Evolutionary conservation across 1,284 basidiomycete genomes (phyloP).

Genomic region (Cryptococcus sp.): DNA sequence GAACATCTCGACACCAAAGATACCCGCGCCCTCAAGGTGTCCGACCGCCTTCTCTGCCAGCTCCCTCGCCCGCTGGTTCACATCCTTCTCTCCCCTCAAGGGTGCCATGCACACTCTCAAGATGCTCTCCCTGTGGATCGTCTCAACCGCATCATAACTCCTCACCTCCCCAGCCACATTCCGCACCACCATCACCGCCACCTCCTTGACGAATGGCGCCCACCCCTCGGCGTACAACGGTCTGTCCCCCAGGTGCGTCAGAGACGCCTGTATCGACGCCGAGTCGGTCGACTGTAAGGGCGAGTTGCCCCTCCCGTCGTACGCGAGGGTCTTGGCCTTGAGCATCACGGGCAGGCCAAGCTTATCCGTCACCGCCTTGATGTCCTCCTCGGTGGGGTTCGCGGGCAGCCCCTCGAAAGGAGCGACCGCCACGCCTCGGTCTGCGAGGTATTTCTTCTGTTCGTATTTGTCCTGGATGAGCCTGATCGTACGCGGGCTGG

Average conservation of each 20-base stretch:
- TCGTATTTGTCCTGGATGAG: conserved; percentile 93
- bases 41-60: conserved; percentile 81
- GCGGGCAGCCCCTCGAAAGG: conserved; percentile 61
- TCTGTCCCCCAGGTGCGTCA: conserved; percentile 62
- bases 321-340: conserved; percentile 90
- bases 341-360: conserved; percentile 93
- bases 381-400: conserved; percentile 53
- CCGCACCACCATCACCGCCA: conserved; percentile 97
- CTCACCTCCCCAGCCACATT: conserved; percentile 68
- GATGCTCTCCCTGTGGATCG: conserved; percentile 90
- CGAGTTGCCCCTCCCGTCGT: conserved; percentile 94
- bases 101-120: conserved; percentile 88
- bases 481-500: conserved; percentile 75
- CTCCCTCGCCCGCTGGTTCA: conserved; percentile 62
- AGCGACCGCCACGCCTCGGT: conserved; percentile 65
- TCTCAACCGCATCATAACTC: conserved; percentile 93
- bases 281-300: conserved; percentile 60
- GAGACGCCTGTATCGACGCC: conserved; percentile 59
- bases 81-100: conserved; percentile 57
- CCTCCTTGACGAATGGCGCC: conserved; percentile 84
- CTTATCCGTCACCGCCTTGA: conserved; percentile 56
- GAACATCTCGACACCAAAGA: conserved; percentile 99
- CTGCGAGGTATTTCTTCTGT: conserved; percentile 76
- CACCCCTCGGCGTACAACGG: conserved; percentile 88
- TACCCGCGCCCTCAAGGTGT: conserved; percentile 81